Evolutionary conservation across 225 moss, liverwort and hornwort species (phyloP).

Genomic region (Marchantia paleacea): DNA sequence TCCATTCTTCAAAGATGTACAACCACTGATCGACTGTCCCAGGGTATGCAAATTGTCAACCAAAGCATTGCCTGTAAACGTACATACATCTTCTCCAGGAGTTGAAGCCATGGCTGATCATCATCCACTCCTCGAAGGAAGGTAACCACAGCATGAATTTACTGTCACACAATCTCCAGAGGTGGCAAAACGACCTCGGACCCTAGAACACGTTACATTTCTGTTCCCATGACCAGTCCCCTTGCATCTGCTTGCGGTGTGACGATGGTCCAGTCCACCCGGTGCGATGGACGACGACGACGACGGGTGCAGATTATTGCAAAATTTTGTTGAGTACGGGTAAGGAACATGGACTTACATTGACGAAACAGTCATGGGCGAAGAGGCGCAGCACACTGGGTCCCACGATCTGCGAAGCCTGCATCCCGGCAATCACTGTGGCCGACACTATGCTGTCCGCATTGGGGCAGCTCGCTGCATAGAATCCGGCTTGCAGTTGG

Average conservation of each 20-base stretch:
- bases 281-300: too few species aligned
- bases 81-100: neutral
- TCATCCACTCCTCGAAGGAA: neutral
- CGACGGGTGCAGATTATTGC: neutral
- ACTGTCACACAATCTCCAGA: neutral
- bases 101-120: conserved; percentile 11
- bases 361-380: conserved; percentile 53
- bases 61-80: neutral
- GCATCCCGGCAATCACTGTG: conserved; percentile 22
- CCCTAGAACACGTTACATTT: neutral
- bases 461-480: conserved; percentile 33
- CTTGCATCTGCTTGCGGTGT: neutral
- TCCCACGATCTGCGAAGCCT: conserved; percentile 35
- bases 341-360: conserved; percentile 26
- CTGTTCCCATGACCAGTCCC: neutral
- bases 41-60: neutral
- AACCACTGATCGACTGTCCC: conserved; percentile 1
- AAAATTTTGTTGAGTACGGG: neutral
- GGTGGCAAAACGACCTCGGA: neutral
- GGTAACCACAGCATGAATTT: neutral
- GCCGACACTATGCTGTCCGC: conserved; percentile 30
- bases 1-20: conserved; percentile 9
- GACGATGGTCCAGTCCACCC: too few species aligned
- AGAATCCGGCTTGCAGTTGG: conserved; percentile 32
- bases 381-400: conserved; percentile 50